A percentile compares a stretch with the other conserved stretches of the same genome.
These are phyloP conservation scores for Hyphopichia khmerensis DNA, from an alignment of 1,139 yeast genomes.

Conservation along the genomic window DNA sequence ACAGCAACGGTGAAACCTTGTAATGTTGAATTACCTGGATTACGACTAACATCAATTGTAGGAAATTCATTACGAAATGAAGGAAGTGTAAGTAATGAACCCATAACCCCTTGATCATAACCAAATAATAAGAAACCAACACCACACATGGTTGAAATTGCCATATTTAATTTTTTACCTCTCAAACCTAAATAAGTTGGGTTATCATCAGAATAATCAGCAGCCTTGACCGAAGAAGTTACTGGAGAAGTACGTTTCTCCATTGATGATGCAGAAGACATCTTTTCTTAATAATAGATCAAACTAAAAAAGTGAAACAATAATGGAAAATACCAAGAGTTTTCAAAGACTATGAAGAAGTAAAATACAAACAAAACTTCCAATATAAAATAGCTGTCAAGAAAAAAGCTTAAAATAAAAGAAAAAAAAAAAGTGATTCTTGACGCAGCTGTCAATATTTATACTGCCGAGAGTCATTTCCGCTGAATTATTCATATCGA, in stretches of 20 bases:
- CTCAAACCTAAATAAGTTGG: conserved; percentile 23
- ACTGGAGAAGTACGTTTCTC: background rate
- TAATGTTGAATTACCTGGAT: conserved; percentile 17
- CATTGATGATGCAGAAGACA: background rate
- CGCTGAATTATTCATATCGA: no score
- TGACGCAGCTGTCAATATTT: no score
- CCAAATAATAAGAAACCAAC: conserved; percentile 50
- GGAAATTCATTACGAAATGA: conserved; percentile 41
- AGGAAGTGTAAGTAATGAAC: conserved; percentile 42
- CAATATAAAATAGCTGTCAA: no score
- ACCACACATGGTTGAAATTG: conserved; percentile 29
- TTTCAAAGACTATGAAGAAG: no score
- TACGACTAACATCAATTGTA: conserved; percentile 19
- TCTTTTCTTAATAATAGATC: background rate
- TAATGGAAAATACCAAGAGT: background rate
- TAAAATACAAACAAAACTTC: no score
- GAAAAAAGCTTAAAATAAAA: background rate
- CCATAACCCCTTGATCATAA: conserved; percentile 76
- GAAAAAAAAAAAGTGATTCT: no score
- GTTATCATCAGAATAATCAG: background rate
- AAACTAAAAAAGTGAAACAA: background rate
- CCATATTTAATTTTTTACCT: conserved; percentile 24
- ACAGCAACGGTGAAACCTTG: conserved; percentile 26
- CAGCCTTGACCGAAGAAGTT: background rate
- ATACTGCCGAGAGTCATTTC: no score